A percentile compares a stretch with the other conserved stretches of the same genome.
Conservation (phyloP, 805 yeast genomes). For the Candida coquimbonensis region DNA sequence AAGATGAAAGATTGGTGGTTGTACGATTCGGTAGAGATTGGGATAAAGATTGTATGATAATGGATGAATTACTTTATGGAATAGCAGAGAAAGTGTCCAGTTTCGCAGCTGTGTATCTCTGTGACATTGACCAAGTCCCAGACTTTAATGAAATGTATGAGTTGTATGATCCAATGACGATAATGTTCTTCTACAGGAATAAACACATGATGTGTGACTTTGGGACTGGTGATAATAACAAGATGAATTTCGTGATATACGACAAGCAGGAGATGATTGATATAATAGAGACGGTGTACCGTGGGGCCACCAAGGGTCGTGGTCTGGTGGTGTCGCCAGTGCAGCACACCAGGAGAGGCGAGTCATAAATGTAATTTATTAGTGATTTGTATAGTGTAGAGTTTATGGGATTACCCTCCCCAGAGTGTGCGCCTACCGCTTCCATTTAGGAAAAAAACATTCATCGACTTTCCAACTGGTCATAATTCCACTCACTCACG, state of each 20-base stretch:
- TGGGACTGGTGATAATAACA: slow-evolving; percentile 96
- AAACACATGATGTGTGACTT: slow-evolving; percentile 98
- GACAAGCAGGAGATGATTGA: slow-evolving; percentile 89
- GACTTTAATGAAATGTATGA: slow-evolving; percentile 91
- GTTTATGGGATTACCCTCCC: neutral
- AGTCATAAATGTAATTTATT: neutral
- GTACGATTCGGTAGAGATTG: slow-evolving; percentile 81
- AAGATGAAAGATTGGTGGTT: slow-evolving; percentile 81
- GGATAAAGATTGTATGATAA: slow-evolving; percentile 74
- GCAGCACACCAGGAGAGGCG: slow-evolving; percentile 19
- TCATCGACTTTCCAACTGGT: no score
- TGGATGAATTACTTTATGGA: slow-evolving; percentile 80
- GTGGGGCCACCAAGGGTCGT: slow-evolving; percentile 90
- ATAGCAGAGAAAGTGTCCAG: slow-evolving; percentile 79
- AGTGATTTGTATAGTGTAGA: no score
- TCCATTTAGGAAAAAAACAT: neutral
- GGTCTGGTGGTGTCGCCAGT: slow-evolving; percentile 82
- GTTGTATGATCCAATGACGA: slow-evolving; percentile 79
- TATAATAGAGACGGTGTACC: slow-evolving; percentile 77
- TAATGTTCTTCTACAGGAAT: slow-evolving; percentile 90
- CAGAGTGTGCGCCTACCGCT: neutral
- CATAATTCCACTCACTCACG: no score
- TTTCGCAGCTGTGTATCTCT: slow-evolving; percentile 81
- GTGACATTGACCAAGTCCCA: slow-evolving; percentile 84
- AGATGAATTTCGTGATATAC: slow-evolving; percentile 71